phyloP scores from a whole-genome alignment of 2,329 filamentous ascomycete species.

The Fusarium tjaetaba region DNA sequence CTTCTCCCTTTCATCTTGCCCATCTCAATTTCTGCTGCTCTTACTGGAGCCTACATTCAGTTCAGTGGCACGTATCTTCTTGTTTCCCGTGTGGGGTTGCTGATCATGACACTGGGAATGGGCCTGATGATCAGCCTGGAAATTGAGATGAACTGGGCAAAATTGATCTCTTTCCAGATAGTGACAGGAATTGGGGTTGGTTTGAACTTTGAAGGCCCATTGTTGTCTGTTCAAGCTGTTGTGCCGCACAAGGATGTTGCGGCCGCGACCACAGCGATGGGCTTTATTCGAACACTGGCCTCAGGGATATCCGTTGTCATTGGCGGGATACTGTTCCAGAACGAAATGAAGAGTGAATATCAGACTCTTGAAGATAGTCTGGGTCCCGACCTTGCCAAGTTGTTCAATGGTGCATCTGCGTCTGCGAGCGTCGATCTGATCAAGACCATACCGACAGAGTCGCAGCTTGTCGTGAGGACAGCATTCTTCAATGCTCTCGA shows the following conservation, averaged over 20 bases:
- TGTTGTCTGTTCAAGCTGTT: slow-evolving; percentile 71
- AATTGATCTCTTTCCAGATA: slow-evolving; percentile 65
- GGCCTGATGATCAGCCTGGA: slow-evolving; percentile 67
- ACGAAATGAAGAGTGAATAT: slow-evolving; percentile 66
- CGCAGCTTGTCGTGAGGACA: slow-evolving; percentile 36
- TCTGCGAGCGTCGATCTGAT: slow-evolving; percentile 67
- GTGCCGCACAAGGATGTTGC: slow-evolving; percentile 69
- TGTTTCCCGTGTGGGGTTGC: slow-evolving; percentile 62
- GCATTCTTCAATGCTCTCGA: slow-evolving; percentile 42
- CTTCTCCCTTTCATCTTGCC: slow-evolving; percentile 69
- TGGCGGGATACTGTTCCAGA: slow-evolving; percentile 77
- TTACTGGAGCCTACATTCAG: slow-evolving; percentile 55
- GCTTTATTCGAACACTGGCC: slow-evolving; percentile 70
- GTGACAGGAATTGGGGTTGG: slow-evolving; percentile 70
- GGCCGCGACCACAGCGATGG: slow-evolving; percentile 69
- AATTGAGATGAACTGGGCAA: slow-evolving; percentile 57
- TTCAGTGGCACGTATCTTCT: slow-evolving; percentile 68
- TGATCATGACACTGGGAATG: slow-evolving; percentile 67
- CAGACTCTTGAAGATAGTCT: slow-evolving; percentile 57
- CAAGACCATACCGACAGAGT: slow-evolving; percentile 26
- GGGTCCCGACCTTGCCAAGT: slow-evolving; percentile 54
- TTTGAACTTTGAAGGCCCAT: slow-evolving; percentile 69
- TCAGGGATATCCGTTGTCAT: slow-evolving; percentile 73
- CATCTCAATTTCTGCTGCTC: slow-evolving; percentile 56
- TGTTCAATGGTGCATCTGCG: slow-evolving; percentile 64